phyloP scores from a whole-genome alignment of 176 grass and related monocot genomes.

The Phragmites australis region DNA sequence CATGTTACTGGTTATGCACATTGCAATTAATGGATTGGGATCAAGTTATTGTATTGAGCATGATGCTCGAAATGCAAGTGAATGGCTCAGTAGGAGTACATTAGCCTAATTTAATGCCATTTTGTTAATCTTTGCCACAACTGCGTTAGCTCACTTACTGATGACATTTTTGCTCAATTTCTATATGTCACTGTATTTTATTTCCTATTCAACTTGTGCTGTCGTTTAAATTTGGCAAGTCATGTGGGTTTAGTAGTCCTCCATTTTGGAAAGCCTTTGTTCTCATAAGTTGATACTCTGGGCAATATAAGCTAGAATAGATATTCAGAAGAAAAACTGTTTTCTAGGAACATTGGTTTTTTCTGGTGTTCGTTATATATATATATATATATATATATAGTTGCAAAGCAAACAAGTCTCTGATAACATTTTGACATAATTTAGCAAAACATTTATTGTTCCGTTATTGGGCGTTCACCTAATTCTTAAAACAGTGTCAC shows the following conservation, averaged over 20 bases:
- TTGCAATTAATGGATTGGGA: too few species aligned
- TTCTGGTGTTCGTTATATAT: not conserved
- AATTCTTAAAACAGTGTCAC: not conserved
- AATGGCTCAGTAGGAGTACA: not conserved
- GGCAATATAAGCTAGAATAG: too few species aligned
- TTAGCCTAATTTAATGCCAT: not conserved
- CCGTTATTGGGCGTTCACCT: not conserved
- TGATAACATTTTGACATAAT: not conserved
- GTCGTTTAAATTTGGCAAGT: not conserved
- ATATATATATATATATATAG: too few species aligned
- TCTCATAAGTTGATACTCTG: not conserved
- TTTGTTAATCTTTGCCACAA: not conserved
- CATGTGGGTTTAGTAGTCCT: slow-evolving; percentile 1
- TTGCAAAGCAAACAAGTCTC: not conserved
- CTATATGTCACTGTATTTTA: not conserved
- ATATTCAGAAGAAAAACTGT: not conserved
- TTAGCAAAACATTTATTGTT: not conserved
- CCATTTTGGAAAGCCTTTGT: not conserved
- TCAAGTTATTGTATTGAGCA: not conserved
- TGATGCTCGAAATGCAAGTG: not conserved
- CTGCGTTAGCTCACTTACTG: not conserved
- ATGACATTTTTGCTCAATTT: not conserved
- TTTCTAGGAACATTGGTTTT: not conserved
- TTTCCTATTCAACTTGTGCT: not conserved
- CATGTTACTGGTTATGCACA: too few species aligned